Evolutionary conservation across 805 yeast genomes (phyloP).

Genomic region (Maudiozyma bulderi): DNA sequence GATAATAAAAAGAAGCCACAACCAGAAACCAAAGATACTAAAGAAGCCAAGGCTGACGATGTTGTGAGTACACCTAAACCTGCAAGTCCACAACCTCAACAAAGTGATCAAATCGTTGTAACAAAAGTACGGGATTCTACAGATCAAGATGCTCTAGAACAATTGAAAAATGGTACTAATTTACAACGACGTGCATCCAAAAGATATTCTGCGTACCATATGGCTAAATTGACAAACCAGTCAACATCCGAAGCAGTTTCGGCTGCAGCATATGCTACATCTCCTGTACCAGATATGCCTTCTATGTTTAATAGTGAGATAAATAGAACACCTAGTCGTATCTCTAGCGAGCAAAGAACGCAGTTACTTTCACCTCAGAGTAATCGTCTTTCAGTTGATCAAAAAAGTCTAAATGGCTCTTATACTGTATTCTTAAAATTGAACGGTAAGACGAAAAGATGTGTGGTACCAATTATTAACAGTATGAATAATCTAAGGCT

Average conservation of each 20-base stretch:
- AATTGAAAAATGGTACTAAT: constrained; percentile 73
- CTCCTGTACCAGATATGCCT: not conserved
- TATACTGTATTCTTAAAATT: constrained; percentile 39
- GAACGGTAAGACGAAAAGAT: constrained; percentile 47
- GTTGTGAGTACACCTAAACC: too few relatives aligned
- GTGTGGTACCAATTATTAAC: constrained; percentile 24
- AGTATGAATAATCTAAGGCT: constrained; percentile 44
- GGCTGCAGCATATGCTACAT: constrained; percentile 15
- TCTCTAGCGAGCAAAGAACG: not conserved
- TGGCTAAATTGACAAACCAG: constrained; percentile 57
- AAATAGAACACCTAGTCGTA: not conserved
- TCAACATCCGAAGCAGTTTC: constrained; percentile 24
- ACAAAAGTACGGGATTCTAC: constrained; percentile 8
- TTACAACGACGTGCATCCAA: constrained; percentile 89
- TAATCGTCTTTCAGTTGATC: not conserved
- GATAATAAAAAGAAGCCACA: too few relatives aligned
- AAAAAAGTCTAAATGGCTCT: not conserved
- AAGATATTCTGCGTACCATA: constrained; percentile 87
- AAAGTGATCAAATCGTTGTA: not conserved
- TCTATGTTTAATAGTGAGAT: not conserved
- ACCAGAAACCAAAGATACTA: not conserved
- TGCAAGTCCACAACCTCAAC: not conserved
- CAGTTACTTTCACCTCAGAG: not conserved
- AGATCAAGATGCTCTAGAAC: constrained; percentile 54
- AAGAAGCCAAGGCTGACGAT: too few relatives aligned